Conservation (phyloP, 2,329 filamentous ascomycete genomes). For the Xylariaceae sp. region DNA sequence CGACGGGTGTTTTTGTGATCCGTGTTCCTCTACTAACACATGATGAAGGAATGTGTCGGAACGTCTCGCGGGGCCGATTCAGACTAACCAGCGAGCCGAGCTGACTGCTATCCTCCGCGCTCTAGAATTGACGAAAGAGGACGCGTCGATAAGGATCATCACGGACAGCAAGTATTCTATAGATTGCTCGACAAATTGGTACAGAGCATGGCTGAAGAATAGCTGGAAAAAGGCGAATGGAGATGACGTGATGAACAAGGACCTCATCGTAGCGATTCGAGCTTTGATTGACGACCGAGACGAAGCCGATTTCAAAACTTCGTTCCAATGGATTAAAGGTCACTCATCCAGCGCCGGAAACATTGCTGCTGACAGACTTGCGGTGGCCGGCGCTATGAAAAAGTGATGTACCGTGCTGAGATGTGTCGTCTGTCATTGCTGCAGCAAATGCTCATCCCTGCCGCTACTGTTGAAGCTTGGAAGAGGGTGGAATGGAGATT, state of each 20-base stretch:
- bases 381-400: conserved; percentile 65
- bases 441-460: no score
- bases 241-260: conserved; percentile 83
- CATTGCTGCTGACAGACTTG: conserved; percentile 77
- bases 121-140: conserved; percentile 73
- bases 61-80: conserved; percentile 71
- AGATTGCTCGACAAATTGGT: conserved; percentile 88
- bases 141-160: conserved; percentile 75
- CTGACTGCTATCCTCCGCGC: conserved; percentile 86
- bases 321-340: conserved; percentile 90
- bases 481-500: no score
- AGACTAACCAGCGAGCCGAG: conserved; percentile 98
- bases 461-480: no score
- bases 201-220: conserved; percentile 73
- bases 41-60: conserved; percentile 69
- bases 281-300: conserved; percentile 73
- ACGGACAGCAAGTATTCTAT: conserved; percentile 94
- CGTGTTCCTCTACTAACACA: conserved; percentile 11
- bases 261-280: conserved; percentile 77
- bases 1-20: conserved; percentile 25
- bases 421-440: no score
- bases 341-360: conserved; percentile 79
- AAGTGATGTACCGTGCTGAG: conserved; percentile 10
- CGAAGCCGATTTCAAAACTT: conserved; percentile 63
- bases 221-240: conserved; percentile 75